phyloP scores from a whole-genome alignment of 495 filamentous ascomycete genomes.

The Aspergillus steynii region DNA sequence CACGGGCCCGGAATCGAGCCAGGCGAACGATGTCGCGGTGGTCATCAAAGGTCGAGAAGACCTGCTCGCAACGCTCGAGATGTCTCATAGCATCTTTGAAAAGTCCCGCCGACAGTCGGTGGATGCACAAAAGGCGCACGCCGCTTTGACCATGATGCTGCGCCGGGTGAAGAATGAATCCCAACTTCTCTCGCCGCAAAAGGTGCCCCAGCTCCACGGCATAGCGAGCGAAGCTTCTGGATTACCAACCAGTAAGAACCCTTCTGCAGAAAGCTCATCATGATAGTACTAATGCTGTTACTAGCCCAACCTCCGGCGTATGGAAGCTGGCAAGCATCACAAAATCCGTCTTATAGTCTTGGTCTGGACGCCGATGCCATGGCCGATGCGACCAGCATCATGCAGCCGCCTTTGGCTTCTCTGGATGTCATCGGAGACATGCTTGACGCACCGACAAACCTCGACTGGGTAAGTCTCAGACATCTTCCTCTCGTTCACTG shows the following conservation, averaged over 20 bases:
- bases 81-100: slow-evolving; percentile 70
- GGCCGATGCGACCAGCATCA: slow-evolving; percentile 3
- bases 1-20: background rate
- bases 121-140: slow-evolving; percentile 78
- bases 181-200: slow-evolving; percentile 22
- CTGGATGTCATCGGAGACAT: slow-evolving; percentile 55
- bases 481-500: background rate
- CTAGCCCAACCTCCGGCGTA: slow-evolving; percentile 19
- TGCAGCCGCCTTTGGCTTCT: slow-evolving; percentile 31
- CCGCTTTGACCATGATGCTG: slow-evolving; percentile 73
- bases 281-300: background rate
- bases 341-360: slow-evolving; percentile 4
- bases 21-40: slow-evolving; percentile 9
- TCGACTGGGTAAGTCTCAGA: slow-evolving; percentile 69
- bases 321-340: slow-evolving; percentile 12
- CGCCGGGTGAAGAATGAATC: slow-evolving; percentile 56
- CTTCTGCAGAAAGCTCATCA: background rate
- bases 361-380: slow-evolving; percentile 1
- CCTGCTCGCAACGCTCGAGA: slow-evolving; percentile 69
- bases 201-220: slow-evolving; percentile 20
- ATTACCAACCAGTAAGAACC: background rate
- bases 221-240: background rate
- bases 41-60: slow-evolving; percentile 58
- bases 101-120: slow-evolving; percentile 64
- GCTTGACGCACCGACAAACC: slow-evolving; percentile 50